Evolutionary conservation across 1,139 yeast genomes (phyloP), one percentile per base, ranked within the genome.

Genomic region (Blastobotrys capitulatus): DNA sequence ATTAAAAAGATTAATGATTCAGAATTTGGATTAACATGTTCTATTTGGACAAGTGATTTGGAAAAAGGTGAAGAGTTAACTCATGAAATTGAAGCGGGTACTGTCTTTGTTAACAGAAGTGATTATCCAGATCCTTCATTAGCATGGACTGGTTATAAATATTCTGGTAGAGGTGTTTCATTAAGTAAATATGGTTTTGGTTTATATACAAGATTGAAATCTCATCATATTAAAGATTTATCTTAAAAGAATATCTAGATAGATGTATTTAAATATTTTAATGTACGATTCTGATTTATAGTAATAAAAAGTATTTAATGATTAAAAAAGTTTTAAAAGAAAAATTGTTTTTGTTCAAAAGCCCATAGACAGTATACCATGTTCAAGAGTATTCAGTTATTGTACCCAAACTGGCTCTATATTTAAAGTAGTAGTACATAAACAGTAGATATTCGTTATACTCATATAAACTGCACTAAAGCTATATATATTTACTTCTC

Each of bases 121-220:
- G 89, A 88, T 64, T 90, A 85, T 66, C 85, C 88, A 38, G 94
- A 84, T 61, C 73, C 78, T 42, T 80, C 79, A 55, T 77, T 86
- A 54, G 96, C 96, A 52, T 88, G 90, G 71, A 95, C 96, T 57
- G 86, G 86, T 40, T 77, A 74, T 62, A 87, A 88, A 71, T 74
- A 80, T 79, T 80, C 88, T 62, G 96, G 96, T 54, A 78, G 87
- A 51, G 96, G 96, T 1, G 69, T 67, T 12, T 59, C 68, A 15
- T 56, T 68, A 34, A 58, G 67, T 26, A 59, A 59, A 42, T 66
- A 54, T 49, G 72, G 71, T 6, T 68, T 60, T 50, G 68, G 59
- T 44, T 62, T 64, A 36, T 68, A 63, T 58, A 58, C 63, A 48
- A 65, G 63, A 53, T 57, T 68, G 53, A 68, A 68, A 61, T 63